phyloP scores from a whole-genome alignment of 192 early-diverging fungal genomes.

The Umbelopsis sp. region DNA sequence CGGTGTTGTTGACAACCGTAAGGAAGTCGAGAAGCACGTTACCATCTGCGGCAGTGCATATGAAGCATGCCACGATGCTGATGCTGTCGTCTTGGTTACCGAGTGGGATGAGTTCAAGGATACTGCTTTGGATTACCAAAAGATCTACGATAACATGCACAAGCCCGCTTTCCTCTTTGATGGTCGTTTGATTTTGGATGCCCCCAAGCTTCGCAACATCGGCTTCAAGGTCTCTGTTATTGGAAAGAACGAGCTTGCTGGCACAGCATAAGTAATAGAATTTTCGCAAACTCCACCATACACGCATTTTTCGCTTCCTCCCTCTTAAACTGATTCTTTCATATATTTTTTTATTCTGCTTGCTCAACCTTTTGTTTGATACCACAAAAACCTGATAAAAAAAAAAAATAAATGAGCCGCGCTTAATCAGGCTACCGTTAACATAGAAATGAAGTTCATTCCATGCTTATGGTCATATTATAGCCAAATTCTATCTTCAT shows the following conservation, averaged over 20 bases:
- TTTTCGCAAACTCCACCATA: slow-evolving; percentile 6
- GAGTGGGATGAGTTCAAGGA: slow-evolving; percentile 93
- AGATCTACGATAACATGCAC: slow-evolving; percentile 69
- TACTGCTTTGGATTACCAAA: slow-evolving; percentile 62
- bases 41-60: slow-evolving; percentile 66
- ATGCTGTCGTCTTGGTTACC: slow-evolving; percentile 81
- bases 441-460: neutral
- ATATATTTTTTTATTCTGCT: neutral
- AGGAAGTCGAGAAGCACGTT: slow-evolving; percentile 62
- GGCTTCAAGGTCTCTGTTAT: slow-evolving; percentile 79
- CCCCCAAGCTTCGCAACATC: slow-evolving; percentile 62
- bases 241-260: slow-evolving; percentile 56
- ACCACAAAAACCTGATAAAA: neutral
- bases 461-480: too few relatives aligned
- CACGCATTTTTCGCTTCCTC: slow-evolving; percentile 22
- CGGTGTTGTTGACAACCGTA: slow-evolving; percentile 50
- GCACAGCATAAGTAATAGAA: slow-evolving; percentile 29
- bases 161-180: slow-evolving; percentile 92
- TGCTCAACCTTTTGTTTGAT: slow-evolving; percentile 13
- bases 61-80: slow-evolving; percentile 67
- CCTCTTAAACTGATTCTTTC: slow-evolving; percentile 16
- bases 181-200: slow-evolving; percentile 81
- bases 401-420: neutral
- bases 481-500: too few relatives aligned
- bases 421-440: neutral